Evolutionary conservation across 306 rosid species (phyloP).

Genomic region (Fragaria iinumae): DNA sequence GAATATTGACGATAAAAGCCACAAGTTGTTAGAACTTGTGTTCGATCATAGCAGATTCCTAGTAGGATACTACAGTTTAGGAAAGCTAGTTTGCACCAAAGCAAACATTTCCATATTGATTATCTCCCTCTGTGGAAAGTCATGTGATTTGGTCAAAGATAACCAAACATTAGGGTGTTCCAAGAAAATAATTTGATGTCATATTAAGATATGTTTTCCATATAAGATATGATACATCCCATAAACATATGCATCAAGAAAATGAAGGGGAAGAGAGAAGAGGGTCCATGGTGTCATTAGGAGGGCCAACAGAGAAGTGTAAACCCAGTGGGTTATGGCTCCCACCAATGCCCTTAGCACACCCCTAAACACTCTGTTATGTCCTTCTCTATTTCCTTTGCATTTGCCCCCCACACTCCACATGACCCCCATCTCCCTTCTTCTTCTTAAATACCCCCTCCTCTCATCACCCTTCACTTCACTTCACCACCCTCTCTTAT

Average conservation of each 20-base stretch:
- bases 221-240: background rate
- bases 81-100: background rate
- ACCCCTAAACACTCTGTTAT: constrained; percentile 67
- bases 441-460: constrained; percentile 49
- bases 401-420: constrained; percentile 30
- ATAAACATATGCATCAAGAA: background rate
- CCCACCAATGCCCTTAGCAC: constrained; percentile 56
- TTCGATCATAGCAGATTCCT: background rate
- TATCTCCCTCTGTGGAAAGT: background rate
- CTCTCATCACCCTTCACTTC: constrained; percentile 10
- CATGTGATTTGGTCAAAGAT: background rate
- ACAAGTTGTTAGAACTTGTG: background rate
- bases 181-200: background rate
- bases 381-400: constrained; percentile 21
- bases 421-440: constrained; percentile 25
- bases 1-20: background rate
- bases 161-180: background rate
- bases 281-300: constrained; percentile 50
- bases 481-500: constrained; percentile 11
- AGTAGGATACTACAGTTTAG: too few species aligned
- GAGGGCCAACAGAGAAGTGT: constrained; percentile 43
- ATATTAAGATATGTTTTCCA: background rate
- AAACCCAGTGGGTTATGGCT: constrained; percentile 46
- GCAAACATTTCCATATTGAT: background rate
- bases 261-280: background rate